A percentile compares a stretch with the other conserved stretches of the same genome.
Evolutionary conservation across 116 monocot species (phyloP).

Genomic region (Iris pallida): DNA sequence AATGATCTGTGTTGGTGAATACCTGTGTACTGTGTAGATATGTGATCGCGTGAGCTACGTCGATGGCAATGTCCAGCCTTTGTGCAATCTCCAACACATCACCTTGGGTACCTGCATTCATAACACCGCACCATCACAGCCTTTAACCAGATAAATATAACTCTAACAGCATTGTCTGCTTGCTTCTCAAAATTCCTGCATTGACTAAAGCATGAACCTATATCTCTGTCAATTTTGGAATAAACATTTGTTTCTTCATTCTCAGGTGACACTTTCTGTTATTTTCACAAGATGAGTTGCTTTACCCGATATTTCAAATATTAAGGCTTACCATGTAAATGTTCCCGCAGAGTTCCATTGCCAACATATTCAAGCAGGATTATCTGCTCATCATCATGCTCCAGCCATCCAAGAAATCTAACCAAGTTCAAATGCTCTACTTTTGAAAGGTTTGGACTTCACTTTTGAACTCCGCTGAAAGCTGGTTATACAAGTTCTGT

Average conservation of each 20-base stretch:
- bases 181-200: too few species aligned
- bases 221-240: neutral
- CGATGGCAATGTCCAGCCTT: constrained; percentile 50
- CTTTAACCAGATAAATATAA: too few species aligned
- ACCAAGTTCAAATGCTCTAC: constrained; percentile 68
- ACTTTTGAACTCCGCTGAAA: constrained; percentile 42
- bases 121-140: too few species aligned
- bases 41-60: constrained; percentile 50
- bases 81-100: constrained; percentile 31
- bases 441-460: constrained; percentile 45
- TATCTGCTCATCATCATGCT: constrained; percentile 38
- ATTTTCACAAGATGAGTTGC: neutral
- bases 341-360: constrained; percentile 58
- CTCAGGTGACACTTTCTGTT: too few species aligned
- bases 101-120: constrained; percentile 36
- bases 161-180: too few species aligned
- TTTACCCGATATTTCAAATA: neutral
- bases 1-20: too few species aligned
- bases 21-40: constrained; percentile 63
- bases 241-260: too few species aligned
- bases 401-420: constrained; percentile 45
- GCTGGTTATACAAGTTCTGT: constrained; percentile 36
- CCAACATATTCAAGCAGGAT: constrained; percentile 48
- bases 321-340: constrained; percentile 44
- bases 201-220: too few species aligned